Evolutionary conservation across 768 basidiomycete genomes (phyloP).

Genomic region (Jaapia argillacea): DNA sequence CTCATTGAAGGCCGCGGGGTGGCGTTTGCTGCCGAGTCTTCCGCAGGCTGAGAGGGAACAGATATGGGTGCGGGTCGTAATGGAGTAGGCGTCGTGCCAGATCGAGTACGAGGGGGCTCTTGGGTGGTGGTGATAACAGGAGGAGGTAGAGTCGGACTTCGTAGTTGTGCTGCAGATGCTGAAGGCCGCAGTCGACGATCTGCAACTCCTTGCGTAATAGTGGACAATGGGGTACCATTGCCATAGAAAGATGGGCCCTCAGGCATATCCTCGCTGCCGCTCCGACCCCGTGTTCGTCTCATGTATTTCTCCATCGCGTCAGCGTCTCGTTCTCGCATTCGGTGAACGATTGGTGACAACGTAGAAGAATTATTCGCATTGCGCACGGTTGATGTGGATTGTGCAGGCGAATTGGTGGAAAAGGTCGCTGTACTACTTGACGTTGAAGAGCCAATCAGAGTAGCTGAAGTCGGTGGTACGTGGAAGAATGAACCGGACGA

Average conservation of each 20-base stretch:
- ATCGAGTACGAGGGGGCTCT: slow-evolving; percentile 39
- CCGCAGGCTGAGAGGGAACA: slow-evolving; percentile 19
- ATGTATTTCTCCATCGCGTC: slow-evolving; percentile 85
- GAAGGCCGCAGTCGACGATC: slow-evolving; percentile 53
- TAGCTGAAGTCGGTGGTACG: slow-evolving; percentile 12
- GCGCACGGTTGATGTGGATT: slow-evolving; percentile 20
- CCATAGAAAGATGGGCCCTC: too few species aligned
- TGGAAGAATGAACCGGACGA: slow-evolving; percentile 8
- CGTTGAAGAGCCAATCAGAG: slow-evolving; percentile 10
- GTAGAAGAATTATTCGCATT: slow-evolving; percentile 31
- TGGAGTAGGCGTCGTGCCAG: slow-evolving; percentile 56
- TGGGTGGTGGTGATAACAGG: slow-evolving; percentile 25
- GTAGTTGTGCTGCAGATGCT: slow-evolving; percentile 68
- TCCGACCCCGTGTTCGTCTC: slow-evolving; percentile 52
- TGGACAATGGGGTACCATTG: slow-evolving; percentile 64
- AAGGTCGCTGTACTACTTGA: slow-evolving; percentile 28
- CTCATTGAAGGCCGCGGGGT: slow-evolving; percentile 21
- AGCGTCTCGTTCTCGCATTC: slow-evolving; percentile 77
- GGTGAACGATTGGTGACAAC: slow-evolving; percentile 68
- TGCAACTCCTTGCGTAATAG: slow-evolving; percentile 49
- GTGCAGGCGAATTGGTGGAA: slow-evolving; percentile 25
- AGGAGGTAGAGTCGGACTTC: slow-evolving; percentile 34
- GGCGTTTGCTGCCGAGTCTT: slow-evolving; percentile 12
- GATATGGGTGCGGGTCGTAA: slow-evolving; percentile 30
- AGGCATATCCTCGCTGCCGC: slow-evolving; percentile 67